phyloP scores from a whole-genome alignment of 768 basidiomycete species.

The Trichaptum fuscoviolaceum region DNA sequence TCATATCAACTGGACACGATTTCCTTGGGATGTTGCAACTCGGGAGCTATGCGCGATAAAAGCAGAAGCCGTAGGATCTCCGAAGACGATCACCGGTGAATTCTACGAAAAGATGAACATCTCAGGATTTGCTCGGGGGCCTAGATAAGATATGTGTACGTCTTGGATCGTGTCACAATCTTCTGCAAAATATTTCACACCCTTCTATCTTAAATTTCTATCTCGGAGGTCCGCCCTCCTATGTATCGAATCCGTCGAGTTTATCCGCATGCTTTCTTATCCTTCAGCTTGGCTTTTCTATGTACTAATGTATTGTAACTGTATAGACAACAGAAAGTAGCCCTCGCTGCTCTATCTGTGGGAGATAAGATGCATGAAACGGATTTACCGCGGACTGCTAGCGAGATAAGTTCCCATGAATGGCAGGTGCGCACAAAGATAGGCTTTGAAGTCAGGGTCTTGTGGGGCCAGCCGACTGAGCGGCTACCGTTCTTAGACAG shows the following conservation, averaged over 20 bases:
- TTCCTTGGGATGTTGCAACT: constrained; percentile 54
- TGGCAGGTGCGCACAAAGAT: background rate
- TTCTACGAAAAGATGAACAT: constrained; percentile 35
- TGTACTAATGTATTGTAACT: background rate
- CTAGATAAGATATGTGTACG: background rate
- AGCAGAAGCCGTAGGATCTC: constrained; percentile 33
- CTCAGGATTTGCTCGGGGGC: background rate
- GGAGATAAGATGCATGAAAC: background rate
- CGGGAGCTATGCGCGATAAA: constrained; percentile 50
- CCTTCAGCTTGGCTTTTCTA: background rate
- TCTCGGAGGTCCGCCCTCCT: background rate
- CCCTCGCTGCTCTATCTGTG: background rate
- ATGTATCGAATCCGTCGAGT: background rate
- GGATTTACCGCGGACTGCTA: background rate
- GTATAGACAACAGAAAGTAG: background rate
- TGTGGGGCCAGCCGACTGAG: background rate
- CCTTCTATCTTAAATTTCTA: background rate
- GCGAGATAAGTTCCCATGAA: background rate
- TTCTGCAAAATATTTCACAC: background rate
- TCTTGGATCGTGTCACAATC: background rate
- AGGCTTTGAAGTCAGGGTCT: background rate
- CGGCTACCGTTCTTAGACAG: background rate
- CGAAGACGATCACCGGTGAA: constrained; percentile 33
- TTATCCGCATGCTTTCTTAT: background rate
- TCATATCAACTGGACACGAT: constrained; percentile 28